Conservation (phyloP, 768 basidiomycete genomes). For the Lentinula sp. region DNA sequence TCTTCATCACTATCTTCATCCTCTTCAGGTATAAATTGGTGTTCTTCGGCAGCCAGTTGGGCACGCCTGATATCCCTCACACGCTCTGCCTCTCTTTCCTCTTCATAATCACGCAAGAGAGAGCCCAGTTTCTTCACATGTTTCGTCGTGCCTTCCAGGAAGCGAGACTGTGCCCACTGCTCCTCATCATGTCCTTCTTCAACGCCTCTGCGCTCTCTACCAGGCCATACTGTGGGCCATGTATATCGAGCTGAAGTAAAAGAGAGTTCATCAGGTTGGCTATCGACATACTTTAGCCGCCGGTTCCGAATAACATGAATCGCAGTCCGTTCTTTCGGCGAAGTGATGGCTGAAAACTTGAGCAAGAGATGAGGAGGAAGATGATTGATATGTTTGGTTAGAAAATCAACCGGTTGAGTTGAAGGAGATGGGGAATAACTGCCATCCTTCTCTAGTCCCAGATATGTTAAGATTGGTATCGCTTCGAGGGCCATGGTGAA, state of each 20-base stretch:
- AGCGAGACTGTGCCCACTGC: conserved; percentile 58
- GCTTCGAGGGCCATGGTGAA: conserved; percentile 22
- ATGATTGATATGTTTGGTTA: conserved; percentile 48
- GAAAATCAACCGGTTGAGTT: conserved; percentile 54
- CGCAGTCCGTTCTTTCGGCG: conserved; percentile 59
- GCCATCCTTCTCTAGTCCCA: conserved; percentile 47
- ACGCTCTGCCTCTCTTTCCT: conserved; percentile 68
- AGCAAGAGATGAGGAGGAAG: conserved; percentile 62
- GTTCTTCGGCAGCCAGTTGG: conserved; percentile 22
- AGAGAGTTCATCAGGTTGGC: conserved; percentile 47
- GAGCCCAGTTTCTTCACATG: conserved; percentile 66
- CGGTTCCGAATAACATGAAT: conserved; percentile 68
- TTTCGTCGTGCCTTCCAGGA: conserved; percentile 49
- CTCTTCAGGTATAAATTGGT: conserved; percentile 61
- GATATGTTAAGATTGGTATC: conserved; percentile 31
- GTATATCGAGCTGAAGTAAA: conserved; percentile 44
- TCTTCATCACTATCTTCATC: conserved; percentile 57
- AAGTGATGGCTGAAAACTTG: conserved; percentile 38
- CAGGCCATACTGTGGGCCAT: conserved; percentile 71
- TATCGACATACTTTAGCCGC: conserved; percentile 54
- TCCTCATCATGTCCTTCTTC: conserved; percentile 52
- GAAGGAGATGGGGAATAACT: conserved; percentile 54
- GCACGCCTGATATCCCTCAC: conserved; percentile 40
- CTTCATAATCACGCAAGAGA: conserved; percentile 68
- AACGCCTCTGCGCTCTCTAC: conserved; percentile 38